Evolutionary conservation across 1,284 basidiomycete species (phyloP), one percentile per base, ranked within the genome.

Genomic region (Erythrobasidium hasegawianum): DNA sequence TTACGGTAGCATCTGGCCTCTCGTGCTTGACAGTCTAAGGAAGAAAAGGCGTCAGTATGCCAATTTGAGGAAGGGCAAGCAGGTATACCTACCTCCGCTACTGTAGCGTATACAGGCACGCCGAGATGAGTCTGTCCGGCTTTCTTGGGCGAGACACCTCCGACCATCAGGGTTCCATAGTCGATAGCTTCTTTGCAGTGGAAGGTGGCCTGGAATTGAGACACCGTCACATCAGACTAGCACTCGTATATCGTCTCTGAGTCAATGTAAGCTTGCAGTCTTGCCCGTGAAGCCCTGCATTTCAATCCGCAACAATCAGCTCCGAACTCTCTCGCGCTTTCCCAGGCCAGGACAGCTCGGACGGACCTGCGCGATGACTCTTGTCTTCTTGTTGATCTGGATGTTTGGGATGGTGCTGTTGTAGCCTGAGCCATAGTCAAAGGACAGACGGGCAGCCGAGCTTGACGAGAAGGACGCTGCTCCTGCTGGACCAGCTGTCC

Each of bases 81-180:
- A 11, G n/a, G 39, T 33, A 18, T 18, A 70, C 76, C 69, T 39
- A 90, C 93, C 83, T 98, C 96, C 74, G 83, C 84, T 64, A 99
- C 96, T 52, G 85, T 86, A 49, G 90, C 95, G 75, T 93, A 99
- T 50, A 99, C 88, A 65, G 96, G 96, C 47, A 97, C 83, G 50
- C 94, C 95, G 69, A 98, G 84, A 80, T 99, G 96, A 14, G 85
- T 90, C 79, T 90, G 87, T 39, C 96, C 96, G 59, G 94, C 96
- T 80, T 97, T 98, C 82, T 90, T 96, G 58, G 95, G 96, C 41
- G 91, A 94, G 62, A 96, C 93, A 76, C 96, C 96, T 68, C 95
- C 96, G 68, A 99, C 91, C 86, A 98, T 92, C 69, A 88, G 89
- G 68, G 96, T 98, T 26, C 57, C 38, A 16, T 45, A 38, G 11